A percentile compares a stretch with the other conserved stretches of the same genome.
Conservation (phyloP, 2,329 filamentous ascomycete species). For the Verticillium nubilum region DNA sequence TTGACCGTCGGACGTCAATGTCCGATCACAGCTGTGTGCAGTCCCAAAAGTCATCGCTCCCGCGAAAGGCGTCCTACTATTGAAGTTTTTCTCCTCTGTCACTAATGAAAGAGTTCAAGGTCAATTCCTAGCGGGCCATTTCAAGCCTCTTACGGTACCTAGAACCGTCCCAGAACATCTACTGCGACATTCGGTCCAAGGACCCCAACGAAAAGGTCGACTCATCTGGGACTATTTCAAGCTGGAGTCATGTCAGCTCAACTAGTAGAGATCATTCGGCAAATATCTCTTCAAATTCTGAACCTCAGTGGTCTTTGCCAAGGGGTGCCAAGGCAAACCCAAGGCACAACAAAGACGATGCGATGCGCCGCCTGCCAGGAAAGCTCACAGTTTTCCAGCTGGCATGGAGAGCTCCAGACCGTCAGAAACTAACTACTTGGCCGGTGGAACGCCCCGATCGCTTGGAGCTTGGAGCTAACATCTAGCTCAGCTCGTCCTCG, state of each 20-base stretch:
- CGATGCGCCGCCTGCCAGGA: not conserved
- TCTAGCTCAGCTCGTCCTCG: not conserved
- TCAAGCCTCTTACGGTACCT: not conserved
- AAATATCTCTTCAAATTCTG: no score
- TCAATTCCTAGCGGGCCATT: rapidly evolving
- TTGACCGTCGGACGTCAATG: not conserved
- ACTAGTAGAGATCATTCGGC: not conserved
- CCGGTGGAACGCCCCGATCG: not conserved
- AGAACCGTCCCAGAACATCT: no score
- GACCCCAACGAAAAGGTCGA: no score
- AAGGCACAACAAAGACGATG: not conserved
- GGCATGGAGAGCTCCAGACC: not conserved
- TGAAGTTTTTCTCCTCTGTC: not conserved
- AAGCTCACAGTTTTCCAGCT: not conserved
- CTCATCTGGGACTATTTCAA: no score
- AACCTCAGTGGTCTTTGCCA: not conserved
- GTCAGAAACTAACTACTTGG: not conserved
- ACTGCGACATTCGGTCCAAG: no score
- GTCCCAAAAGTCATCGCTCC: not conserved
- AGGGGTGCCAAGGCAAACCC: not conserved
- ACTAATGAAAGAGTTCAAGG: not conserved
- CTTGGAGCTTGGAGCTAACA: not conserved
- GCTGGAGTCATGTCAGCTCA: not conserved
- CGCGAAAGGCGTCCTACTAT: not conserved
- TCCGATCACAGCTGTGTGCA: not conserved